Percentiles rank a stretch among this genome's conserved stretches.
Evolutionary conservation across 176 grass and related monocot genomes (phyloP).

Genomic region (Stipa capillata): DNA sequence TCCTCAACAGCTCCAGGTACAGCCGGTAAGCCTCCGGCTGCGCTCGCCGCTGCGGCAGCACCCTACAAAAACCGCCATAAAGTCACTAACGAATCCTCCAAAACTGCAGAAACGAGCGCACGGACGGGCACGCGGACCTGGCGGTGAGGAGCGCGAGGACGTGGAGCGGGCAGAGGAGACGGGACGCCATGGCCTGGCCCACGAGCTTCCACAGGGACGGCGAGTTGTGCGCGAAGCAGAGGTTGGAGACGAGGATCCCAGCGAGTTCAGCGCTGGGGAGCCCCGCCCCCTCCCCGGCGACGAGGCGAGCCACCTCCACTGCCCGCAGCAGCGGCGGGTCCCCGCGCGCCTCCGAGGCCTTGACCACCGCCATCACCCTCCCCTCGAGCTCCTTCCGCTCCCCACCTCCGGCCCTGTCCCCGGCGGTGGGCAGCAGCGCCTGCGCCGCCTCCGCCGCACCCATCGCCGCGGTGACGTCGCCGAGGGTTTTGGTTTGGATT

Average conservation of each 20-base stretch:
- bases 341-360: conserved; percentile 79
- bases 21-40: conserved; percentile 83
- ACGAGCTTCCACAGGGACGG: conserved; percentile 96
- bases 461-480: conserved; percentile 8
- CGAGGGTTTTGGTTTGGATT: conserved; percentile 43
- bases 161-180: conserved; percentile 66
- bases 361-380: conserved; percentile 65
- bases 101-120: background rate
- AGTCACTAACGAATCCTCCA: background rate
- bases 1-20: conserved; percentile 69
- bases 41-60: conserved; percentile 63
- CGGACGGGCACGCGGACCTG: conserved; percentile 14
- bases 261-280: conserved; percentile 68
- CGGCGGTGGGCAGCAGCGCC: background rate
- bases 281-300: conserved; percentile 34
- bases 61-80: conserved; percentile 29
- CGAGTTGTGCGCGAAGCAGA: conserved; percentile 84
- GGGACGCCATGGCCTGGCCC: conserved; percentile 64
- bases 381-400: conserved; percentile 70
- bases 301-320: conserved; percentile 62
- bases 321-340: conserved; percentile 57
- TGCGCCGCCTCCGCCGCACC: conserved; percentile 11
- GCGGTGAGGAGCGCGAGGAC: conserved; percentile 83
- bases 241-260: conserved; percentile 77
- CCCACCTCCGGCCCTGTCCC: background rate